Evolutionary conservation across 371 early-diverging fungal species (phyloP), one percentile per base, ranked within the genome.

Genomic region (Rhizopus sp.): DNA sequence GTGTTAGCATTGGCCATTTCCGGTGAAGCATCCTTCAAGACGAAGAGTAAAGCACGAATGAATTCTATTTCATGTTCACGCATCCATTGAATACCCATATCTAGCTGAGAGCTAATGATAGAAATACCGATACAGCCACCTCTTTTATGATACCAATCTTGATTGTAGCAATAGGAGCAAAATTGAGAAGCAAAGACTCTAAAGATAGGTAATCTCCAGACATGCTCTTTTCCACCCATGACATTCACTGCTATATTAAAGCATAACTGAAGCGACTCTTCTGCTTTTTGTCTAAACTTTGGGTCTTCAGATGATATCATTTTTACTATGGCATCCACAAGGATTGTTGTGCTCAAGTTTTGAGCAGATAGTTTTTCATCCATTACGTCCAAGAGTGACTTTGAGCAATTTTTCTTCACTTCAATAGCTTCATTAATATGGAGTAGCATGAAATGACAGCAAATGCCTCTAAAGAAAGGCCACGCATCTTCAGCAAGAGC

Each of bases 111-210:
- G 44, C 88, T 87, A 61, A 95, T 79, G 46, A 94, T 75, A 0
- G 88, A 84, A 41, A 99, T 94, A 2, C 98, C 97, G 32, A 83
- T 70, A 65, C 95, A 94, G 1, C 97, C 98, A 31, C 95, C 94
- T 30, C 87, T 84, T 73, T 94, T 94, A 15, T 81, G 77, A 63
- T 82, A 88, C 89, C 91, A 91, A 53, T 92, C 91, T 51, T 87
- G 86, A 68, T 89, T 86, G 68, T 92, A 96, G 58, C 96, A 96
- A 59, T 85, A 85, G 0, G 90, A 90, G 44, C 89, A 87, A 57
- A 94, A 93, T 16, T 88, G 81, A 0, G 85, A 82, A 13, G 93
- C 91, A 50, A 95, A 77, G 6, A 82, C 75, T 30, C 89, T 86
- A 66, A 94, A 93, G 4, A 90, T 83, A 0, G 89, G 86, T 6